A percentile compares a stretch with the other conserved stretches of the same genome.
Conservation (phyloP, 163 green algal species). For the Scenedesmus sp. region DNA sequence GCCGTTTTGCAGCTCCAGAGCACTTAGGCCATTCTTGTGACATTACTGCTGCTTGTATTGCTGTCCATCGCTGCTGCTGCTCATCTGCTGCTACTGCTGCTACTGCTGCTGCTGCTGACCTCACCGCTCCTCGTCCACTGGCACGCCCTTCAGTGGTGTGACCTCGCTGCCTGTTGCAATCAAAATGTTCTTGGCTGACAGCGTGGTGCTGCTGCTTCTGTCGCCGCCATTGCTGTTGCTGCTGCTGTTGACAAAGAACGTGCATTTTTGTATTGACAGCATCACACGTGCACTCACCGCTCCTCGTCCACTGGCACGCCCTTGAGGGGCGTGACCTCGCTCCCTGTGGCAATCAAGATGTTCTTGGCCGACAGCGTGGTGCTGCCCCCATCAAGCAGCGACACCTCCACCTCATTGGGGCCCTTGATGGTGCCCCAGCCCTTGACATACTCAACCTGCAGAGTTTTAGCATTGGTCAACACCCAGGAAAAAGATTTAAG, state of each 20-base stretch:
- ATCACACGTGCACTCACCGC: constrained; percentile 61
- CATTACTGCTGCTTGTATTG: too few relatives aligned
- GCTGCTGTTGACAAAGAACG: neutral
- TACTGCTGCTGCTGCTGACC: neutral
- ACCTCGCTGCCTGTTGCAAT: constrained; percentile 97
- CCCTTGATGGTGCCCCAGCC: constrained; percentile 90
- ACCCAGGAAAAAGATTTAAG: neutral
- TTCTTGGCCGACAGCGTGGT: constrained; percentile 89
- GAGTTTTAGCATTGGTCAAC: neutral
- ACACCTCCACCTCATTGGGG: constrained; percentile 82
- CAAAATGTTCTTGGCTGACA: constrained; percentile 95
- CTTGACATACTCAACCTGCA: constrained; percentile 91
- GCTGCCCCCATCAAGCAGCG: constrained; percentile 67
- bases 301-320: constrained; percentile 94
- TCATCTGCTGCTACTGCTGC: neutral
- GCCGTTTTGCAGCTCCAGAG: too few relatives aligned
- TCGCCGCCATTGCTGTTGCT: neutral
- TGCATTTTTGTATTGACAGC: neutral
- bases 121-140: constrained; percentile 94
- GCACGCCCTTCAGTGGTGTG: constrained; percentile 84
- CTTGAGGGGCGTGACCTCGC: constrained; percentile 88
- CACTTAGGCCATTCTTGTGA: too few relatives aligned
- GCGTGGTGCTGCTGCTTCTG: neutral
- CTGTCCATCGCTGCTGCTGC: too few relatives aligned
- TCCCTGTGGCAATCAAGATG: constrained; percentile 98